These are phyloP conservation scores for Pinus taeda DNA, from an alignment of 75 land plant species.

Conservation along the genomic window DNA sequence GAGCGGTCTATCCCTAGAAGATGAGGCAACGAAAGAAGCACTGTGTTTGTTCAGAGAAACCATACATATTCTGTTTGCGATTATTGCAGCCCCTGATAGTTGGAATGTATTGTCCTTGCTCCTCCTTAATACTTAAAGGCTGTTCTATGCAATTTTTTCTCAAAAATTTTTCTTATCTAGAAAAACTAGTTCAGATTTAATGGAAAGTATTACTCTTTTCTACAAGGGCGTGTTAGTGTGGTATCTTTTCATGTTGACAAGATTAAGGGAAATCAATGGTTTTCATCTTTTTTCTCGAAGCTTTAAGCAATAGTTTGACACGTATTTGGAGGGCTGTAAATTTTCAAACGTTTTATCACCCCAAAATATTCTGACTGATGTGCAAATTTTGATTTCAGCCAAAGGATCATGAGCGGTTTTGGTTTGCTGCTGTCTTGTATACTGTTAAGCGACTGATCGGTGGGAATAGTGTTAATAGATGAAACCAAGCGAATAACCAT, in stretches of 20 bases:
- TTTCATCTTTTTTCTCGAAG: no score
- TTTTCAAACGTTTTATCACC: neutral
- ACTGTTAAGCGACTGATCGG: slow-evolving; percentile 47
- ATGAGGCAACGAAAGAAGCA: slow-evolving; percentile 33
- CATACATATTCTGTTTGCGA: slow-evolving; percentile 46
- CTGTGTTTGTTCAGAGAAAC: slow-evolving; percentile 50
- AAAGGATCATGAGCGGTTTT: slow-evolving; percentile 74
- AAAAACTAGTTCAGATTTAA: neutral
- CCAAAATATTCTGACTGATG: neutral
- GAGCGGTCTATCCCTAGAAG: slow-evolving; percentile 50
- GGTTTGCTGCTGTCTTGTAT: slow-evolving; percentile 79
- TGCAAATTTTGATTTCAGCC: slow-evolving; percentile 39
- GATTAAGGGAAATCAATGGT: no score
- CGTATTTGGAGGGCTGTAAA: neutral
- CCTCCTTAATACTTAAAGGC: neutral
- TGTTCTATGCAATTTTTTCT: no score
- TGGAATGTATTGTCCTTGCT: slow-evolving; percentile 43
- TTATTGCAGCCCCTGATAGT: slow-evolving; percentile 48
- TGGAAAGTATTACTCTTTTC: neutral
- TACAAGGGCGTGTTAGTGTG: neutral
- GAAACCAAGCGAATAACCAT: slow-evolving; percentile 16
- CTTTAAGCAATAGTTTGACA: neutral
- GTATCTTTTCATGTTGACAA: neutral
- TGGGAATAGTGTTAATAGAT: slow-evolving; percentile 14
- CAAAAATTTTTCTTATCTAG: neutral